Evolutionary conservation across 2,329 filamentous ascomycete species (phyloP), one percentile per base, ranked within the genome.

Genomic region (Aspergillus intermedius): DNA sequence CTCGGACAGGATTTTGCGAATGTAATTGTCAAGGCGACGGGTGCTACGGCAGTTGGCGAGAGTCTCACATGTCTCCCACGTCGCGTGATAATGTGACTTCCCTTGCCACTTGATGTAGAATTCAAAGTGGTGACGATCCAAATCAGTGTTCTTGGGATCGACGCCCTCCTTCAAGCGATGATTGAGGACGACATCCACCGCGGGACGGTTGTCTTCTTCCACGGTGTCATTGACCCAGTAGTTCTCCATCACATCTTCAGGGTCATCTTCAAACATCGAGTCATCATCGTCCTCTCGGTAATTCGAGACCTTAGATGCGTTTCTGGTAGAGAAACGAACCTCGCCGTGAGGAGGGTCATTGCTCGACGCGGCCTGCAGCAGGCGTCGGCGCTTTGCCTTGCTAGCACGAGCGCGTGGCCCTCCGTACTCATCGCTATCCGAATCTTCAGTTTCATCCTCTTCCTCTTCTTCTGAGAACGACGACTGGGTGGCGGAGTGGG

Each of bases 31-130:
- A 6, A 98, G 78, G 50, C 91, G 90, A 44, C 91, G 87, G 56
- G 86, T 85, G 52, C 93, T 91, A 53, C 88, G 88, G 64, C 85
- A 86, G n/a, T 83, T 80, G 21, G 82, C 78, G 23, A 96, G 80
- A 17, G 77, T 80, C 48, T 88, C 83, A 50, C 85, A 84, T 0
- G 83, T 84, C 69, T 97, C 91, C 91, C 93, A 98, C 0, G 90
- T 95, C 49, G 94, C 88, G 73, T 98, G 93, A 59, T 95, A 84
- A 66, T 98, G 90, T 9, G 93, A 95, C 69, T 90, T 88, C 57
- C 86, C 88, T 69, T 96, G 88, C 93, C 94, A 98, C 74, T 98
- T 98, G 70, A 98, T 90, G 57, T 81, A 76, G 60, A 82, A 98
- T 62, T 97, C 89, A 60, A 93, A 96, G 63, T 96, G 88, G 46